Base-by-base conservation (phyloP, 345 rosid species). In the Lumnitzera racemosa region DNA sequence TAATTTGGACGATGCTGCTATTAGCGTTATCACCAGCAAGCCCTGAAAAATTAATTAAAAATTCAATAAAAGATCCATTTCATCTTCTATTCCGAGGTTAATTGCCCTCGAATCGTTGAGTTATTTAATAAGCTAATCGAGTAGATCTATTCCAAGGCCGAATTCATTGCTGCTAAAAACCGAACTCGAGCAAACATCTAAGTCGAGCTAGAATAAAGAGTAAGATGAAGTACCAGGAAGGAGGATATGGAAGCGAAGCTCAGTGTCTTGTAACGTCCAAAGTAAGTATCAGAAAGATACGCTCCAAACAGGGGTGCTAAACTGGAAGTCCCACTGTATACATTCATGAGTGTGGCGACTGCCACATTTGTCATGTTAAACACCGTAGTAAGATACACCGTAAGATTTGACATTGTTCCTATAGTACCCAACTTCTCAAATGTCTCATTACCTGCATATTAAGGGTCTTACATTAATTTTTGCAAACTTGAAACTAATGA, bases 371-470 rank as follows among this genome's bases (percentile, higher is more conserved):
- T 69, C 55, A 69, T 16, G 64, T 63, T 64, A 60, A 69, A 69
- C 27, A 69, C 68, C 9, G 57, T 63, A 4, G 73, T 63, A 7
- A 63, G 73, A 27, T 69, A 63, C 14, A 69, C 68, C 56, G 63
- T 47, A 5, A 69, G 25, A 51, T 63, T 69, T 31, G 63, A 24
- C 15, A 47, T 9, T 20, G 68, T 62, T 15, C 68, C 68, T 29
- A 55, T 63, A 16, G 63, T 63, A 15, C 73, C 73, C 29, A 68
- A 56, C 62, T 61, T 68, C 57, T 68, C 72, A 56, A 68, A 68
- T 4, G 41, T 61, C 56, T 68, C 72, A 55, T 67, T 67, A 52
- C 71, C 61, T 67, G 51, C 53, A 67, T 4, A 13, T 15, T 61
- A 36, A 36, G 43, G 43, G 7, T 9, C 5, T 50, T n/a, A 14